phyloP scores from a whole-genome alignment of 2,329 filamentous ascomycete genomes.

The Fusarium sp. region DNA sequence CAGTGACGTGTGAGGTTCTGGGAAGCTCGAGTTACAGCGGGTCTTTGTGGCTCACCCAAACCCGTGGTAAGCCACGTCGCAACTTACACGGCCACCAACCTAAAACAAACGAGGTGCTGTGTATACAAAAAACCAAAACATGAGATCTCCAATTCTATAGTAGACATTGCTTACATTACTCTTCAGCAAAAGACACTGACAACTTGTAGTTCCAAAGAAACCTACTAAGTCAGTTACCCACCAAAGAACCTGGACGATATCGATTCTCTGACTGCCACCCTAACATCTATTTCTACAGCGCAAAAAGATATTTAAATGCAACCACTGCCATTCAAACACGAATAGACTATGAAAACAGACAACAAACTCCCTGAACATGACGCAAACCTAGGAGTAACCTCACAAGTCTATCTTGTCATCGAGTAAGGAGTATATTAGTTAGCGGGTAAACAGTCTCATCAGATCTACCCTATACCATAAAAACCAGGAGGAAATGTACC shows the following conservation, averaged over 20 bases:
- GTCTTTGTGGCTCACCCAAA: conserved; percentile 45
- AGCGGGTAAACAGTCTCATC: not conserved
- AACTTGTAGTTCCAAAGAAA: not conserved
- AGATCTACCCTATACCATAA: conserved; percentile 28
- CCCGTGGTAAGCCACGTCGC: conserved; percentile 43
- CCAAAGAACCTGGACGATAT: not conserved
- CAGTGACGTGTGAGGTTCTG: conserved; percentile 46
- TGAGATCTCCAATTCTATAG: not conserved
- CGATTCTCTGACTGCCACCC: not conserved
- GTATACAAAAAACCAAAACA: not conserved
- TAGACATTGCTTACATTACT: not conserved
- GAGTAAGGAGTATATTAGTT: not conserved
- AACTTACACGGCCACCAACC: not conserved
- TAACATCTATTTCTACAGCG: not conserved
- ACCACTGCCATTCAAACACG: not conserved
- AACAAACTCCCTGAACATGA: not conserved
- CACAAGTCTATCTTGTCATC: not conserved
- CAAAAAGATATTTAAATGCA: not conserved
- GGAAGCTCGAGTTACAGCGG: conserved; percentile 31
- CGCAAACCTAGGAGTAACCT: not conserved
- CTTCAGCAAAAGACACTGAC: not conserved
- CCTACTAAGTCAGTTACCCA: not conserved
- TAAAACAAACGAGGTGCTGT: not conserved
- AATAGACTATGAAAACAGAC: not conserved
- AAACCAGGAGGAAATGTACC: not conserved